Conservation (phyloP, 345 rosid species). For the Salix brachista region DNA sequence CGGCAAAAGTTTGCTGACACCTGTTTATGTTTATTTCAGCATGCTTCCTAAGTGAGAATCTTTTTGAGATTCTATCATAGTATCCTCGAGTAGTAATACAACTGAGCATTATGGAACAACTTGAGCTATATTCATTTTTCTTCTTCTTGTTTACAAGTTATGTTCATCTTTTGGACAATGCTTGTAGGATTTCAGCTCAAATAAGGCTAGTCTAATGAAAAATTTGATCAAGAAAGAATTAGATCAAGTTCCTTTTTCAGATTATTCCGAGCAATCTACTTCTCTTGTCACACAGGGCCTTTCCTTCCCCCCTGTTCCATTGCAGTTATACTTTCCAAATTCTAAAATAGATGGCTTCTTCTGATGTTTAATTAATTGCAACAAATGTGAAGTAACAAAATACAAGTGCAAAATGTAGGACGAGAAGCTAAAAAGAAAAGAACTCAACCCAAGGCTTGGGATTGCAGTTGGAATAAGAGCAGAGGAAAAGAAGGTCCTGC, state of each 20-base stretch:
- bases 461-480: slow-evolving; percentile 64
- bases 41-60: no score
- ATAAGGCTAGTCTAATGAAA: not conserved
- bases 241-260: not conserved
- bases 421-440: slow-evolving; percentile 51
- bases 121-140: no score
- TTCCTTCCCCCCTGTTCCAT: not conserved
- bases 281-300: not conserved
- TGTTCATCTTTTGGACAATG: not conserved
- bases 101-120: no score
- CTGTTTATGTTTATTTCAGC: not conserved
- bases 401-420: slow-evolving; percentile 41
- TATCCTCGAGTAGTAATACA: no score
- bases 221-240: not conserved
- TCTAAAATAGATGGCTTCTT: not conserved
- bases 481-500: slow-evolving; percentile 84
- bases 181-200: not conserved
- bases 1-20: not conserved
- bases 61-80: no score
- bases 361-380: not conserved
- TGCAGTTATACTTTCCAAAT: not conserved
- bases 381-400: not conserved
- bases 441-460: slow-evolving; percentile 42
- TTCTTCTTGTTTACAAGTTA: no score
- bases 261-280: not conserved